Evolutionary conservation across 129 eudicot species (phyloP), one percentile per base, ranked within the genome.

Genomic region (Pulicaria dysenterica): DNA sequence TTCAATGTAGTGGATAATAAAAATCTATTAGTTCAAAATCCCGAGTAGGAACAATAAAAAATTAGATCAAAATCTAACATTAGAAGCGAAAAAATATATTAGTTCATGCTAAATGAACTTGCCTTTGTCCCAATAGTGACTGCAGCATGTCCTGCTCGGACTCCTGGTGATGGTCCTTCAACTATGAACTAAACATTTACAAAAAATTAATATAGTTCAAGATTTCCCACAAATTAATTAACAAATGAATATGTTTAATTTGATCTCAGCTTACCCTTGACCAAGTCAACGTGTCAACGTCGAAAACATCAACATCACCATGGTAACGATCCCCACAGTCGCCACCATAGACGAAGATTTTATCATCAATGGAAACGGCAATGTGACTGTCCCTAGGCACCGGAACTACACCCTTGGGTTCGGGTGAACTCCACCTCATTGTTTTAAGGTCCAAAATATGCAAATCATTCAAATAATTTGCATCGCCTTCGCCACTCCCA

Each of bases 401-500:
- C 12, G 96, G 95, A 10, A 78, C 17, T 58, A 73, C 75, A 1
- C 95, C 96, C 64, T 71, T 77, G 4, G 82, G 79, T 36, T 78
- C 77, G 7, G 91, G 95, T 11, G 89, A 82, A 24, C 80, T 83
- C 98, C 98, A 93, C 54, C 74, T 73, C 98, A 94, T 87, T 12
- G 80, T 76, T 57, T 84, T 94, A 0, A 94, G 87, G 80, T 94
- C 96, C 74, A 94, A 79, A 64, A 94, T 72, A 71, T 94, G 88
- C 81, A 94, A 75, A 76, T 94, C 97, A 69, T 88, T 94, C 82
- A 94, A 69, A 55, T 94, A 94, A 73, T 90, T 94, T 1, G 87
- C 85, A 12, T 71, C 89, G 24, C 98, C 97, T 81, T 94, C 97
- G 7, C 98, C 98, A 70, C 97, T 94, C 7, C 98, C 98, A 6